Evolutionary conservation across 192 early-diverging fungal genomes (phyloP), one percentile per base, ranked within the genome.

Genomic region (Thoreauomyces humboldtii): DNA sequence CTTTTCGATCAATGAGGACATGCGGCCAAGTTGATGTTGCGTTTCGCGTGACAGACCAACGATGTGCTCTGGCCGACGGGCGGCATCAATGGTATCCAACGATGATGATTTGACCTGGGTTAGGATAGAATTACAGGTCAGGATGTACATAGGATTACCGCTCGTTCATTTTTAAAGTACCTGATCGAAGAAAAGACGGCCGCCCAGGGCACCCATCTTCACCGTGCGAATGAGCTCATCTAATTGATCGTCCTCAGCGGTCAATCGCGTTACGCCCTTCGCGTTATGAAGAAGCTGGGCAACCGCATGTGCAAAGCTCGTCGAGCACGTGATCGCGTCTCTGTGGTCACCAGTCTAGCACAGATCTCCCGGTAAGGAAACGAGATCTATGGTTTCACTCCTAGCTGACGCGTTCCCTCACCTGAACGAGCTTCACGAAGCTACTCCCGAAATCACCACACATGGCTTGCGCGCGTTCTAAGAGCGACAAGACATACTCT

Each of bases 401-500:
- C n/a, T n/a, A n/a, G n/a, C n/a, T n/a, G n/a, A n/a, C n/a, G n/a
- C n/a, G n/a, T n/a, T n/a, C n/a, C n/a, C 60, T 5, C 59, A 83
- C 81, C 69, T 83, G 73, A 53, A 81, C 73, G 15, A 81, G 69
- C 51, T 73, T 74, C 17, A 80, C 70, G 55, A 82, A 78, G 33
- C 66, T 69, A 14, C 37, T 63, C 0, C 72, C 74, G 31, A 85
- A 77, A 59, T 85, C 83, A 7, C 53, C 51, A 41, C 77, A 83
- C 22, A 38, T 22, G 15, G 69, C 63, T 51, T 75, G 73, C 12
- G 86, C 87, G 61, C 90, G 90, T 73, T 98, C 96, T 60, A 96
- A 85, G 70, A 94, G 89, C 2, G 93, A 89, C 35, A 96, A 79
- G 14, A 90, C 90, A 69, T 93, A 93, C 74, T 96, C 93, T 4